Conservation (phyloP, 768 basidiomycete species). For the Phanerodontia chrysosporium region DNA sequence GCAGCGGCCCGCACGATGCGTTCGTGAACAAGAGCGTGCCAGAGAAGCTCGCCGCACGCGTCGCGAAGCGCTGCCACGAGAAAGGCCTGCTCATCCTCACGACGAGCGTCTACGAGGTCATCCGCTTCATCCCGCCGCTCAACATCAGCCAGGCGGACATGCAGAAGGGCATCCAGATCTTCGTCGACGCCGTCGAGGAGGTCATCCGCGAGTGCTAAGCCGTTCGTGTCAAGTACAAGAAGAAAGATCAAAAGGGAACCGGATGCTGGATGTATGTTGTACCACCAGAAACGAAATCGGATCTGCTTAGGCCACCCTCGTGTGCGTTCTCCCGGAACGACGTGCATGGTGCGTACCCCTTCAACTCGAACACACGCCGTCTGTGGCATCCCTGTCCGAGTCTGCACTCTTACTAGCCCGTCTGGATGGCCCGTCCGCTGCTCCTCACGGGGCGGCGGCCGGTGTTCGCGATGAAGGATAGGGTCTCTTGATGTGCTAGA, state of each 20-base stretch:
- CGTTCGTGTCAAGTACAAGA: neutral
- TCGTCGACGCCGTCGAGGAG: constrained; percentile 66
- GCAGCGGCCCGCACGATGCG: constrained; percentile 46
- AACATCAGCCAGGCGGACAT: constrained; percentile 77
- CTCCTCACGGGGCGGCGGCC: neutral
- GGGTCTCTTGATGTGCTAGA: constrained; percentile 9
- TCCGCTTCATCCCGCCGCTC: constrained; percentile 91
- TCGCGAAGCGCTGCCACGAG: constrained; percentile 79
- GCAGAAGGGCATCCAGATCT: constrained; percentile 60
- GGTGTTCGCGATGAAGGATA: constrained; percentile 4
- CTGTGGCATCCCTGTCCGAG: neutral
- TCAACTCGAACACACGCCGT: neutral
- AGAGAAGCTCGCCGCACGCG: constrained; percentile 57
- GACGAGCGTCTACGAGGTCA: constrained; percentile 82
- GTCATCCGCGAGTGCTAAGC: constrained; percentile 43
- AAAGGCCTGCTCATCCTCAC: constrained; percentile 86
- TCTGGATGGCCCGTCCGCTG: neutral
- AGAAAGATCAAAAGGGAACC: neutral
- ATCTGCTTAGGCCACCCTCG: neutral
- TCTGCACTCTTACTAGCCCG: constrained; percentile 7
- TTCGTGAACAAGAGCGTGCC: constrained; percentile 34
- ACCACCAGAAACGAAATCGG: neutral
- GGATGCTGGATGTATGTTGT: neutral
- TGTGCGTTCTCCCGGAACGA: neutral
- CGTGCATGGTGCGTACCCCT: neutral